Evolutionary conservation across 768 basidiomycete species (phyloP).

Genomic region (Serendipita indica): DNA sequence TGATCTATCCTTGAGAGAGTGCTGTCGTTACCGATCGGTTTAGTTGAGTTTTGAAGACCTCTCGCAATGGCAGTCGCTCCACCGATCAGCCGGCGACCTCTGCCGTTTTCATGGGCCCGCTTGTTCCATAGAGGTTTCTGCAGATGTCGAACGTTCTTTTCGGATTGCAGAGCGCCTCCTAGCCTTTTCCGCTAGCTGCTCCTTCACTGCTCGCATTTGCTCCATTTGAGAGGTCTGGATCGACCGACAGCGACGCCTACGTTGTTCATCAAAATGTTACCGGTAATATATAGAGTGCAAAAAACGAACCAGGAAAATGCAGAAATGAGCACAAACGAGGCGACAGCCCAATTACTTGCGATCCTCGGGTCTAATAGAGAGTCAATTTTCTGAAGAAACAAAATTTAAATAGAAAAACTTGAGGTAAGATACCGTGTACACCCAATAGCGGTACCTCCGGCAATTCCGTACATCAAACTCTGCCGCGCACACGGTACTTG

Average conservation of each 20-base stretch:
- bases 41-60: no score
- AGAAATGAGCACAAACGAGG: background rate
- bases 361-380: background rate
- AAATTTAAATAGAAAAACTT: background rate
- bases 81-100: no score
- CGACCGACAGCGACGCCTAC: background rate
- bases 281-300: background rate
- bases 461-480: constrained; percentile 5
- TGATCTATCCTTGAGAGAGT: no score
- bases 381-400: background rate
- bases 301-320: background rate
- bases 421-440: constrained; percentile 1
- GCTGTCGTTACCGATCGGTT: no score
- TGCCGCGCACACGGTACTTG: background rate
- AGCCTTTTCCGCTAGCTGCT: background rate
- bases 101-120: no score
- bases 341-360: constrained; percentile 7
- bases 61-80: no score
- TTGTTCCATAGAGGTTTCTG: no score
- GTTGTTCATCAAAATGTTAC: background rate
- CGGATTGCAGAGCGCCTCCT: no score
- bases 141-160: no score
- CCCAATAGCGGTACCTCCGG: constrained; percentile 2
- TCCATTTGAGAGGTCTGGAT: constrained; percentile 3
- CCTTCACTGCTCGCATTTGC: constrained; percentile 1